phyloP scores from a whole-genome alignment of 129 eudicot species.

The Silybum marianum region DNA sequence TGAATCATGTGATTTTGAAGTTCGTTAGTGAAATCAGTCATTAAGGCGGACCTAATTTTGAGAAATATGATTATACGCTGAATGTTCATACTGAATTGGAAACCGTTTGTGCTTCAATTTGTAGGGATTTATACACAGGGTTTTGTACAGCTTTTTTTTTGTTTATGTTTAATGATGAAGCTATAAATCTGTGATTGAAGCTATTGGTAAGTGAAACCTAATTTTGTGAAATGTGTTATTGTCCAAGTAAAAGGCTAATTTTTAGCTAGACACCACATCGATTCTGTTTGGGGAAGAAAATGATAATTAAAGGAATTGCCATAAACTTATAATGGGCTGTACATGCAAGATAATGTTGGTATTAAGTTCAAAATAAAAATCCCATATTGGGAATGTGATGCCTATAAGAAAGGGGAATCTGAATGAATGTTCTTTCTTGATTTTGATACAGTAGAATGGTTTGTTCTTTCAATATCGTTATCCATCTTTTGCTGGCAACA shows the following conservation, averaged over 20 bases:
- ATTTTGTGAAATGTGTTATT: not conserved
- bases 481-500: slow-evolving; percentile 4
- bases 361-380: not conserved
- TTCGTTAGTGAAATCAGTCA: not conserved
- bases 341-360: not conserved
- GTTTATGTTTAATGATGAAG: not conserved
- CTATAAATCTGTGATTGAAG: not conserved
- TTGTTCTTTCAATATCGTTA: not conserved
- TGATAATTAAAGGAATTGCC: not conserved
- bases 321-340: not conserved
- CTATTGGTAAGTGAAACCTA: not conserved
- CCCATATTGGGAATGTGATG: not conserved
- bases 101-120: not conserved
- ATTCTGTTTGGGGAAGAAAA: not conserved
- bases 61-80: slow-evolving; percentile 17
- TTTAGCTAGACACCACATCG: not conserved
- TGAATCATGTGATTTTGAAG: slow-evolving; percentile 14
- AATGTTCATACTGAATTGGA: slow-evolving; percentile 5
- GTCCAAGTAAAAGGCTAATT: not conserved
- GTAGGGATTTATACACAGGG: slow-evolving; percentile 17
- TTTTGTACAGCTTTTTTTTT: not conserved
- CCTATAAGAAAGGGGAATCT: not conserved
- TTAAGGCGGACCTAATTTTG: slow-evolving; percentile 18
- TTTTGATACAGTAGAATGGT: not conserved
- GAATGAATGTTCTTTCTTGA: not conserved